These are phyloP conservation scores for Sutorius australiensis DNA, from an alignment of 768 basidiomycete species.

Conservation along the genomic window DNA sequence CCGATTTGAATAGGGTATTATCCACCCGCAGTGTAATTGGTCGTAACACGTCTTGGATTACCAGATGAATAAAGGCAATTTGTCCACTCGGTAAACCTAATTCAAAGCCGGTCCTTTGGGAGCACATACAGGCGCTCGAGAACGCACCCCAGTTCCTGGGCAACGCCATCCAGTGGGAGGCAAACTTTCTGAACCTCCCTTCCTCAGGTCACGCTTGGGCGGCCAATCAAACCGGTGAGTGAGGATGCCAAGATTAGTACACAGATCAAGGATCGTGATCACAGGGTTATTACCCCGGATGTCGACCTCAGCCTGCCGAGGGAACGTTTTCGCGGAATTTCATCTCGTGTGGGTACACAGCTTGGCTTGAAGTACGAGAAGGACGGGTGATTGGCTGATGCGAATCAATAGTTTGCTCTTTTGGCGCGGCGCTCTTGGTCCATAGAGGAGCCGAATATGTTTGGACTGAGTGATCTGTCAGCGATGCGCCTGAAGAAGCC, in stretches of 20 bases:
- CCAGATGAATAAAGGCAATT: slow-evolving; percentile 3
- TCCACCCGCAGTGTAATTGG: slow-evolving; percentile 1
- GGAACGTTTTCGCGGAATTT: slow-evolving; percentile 4
- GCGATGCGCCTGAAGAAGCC: not conserved
- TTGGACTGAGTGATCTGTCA: not conserved
- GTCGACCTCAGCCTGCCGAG: slow-evolving; percentile 7
- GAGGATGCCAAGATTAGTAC: slow-evolving; percentile 18
- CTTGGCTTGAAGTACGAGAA: not conserved
- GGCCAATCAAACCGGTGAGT: slow-evolving; percentile 7
- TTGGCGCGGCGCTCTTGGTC: not conserved
- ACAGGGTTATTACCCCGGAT: slow-evolving; percentile 12
- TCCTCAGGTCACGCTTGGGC: slow-evolving; percentile 10
- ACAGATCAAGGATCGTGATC: not conserved
- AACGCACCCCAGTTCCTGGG: slow-evolving; percentile 31
- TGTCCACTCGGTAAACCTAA: slow-evolving; percentile 2
- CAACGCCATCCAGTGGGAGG: slow-evolving; percentile 10
- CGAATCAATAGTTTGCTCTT: not conserved
- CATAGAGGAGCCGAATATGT: not conserved
- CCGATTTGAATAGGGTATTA: slow-evolving; percentile 2
- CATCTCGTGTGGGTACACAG: slow-evolving; percentile 3
- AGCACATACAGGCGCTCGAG: slow-evolving; percentile 7
- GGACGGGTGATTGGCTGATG: not conserved
- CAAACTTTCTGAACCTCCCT: slow-evolving; percentile 8
- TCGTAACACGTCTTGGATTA: slow-evolving; percentile 1
- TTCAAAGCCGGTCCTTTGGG: slow-evolving; percentile 2